phyloP scores from a whole-genome alignment of 2,329 filamentous ascomycete species.

The Penicillium sp. region DNA sequence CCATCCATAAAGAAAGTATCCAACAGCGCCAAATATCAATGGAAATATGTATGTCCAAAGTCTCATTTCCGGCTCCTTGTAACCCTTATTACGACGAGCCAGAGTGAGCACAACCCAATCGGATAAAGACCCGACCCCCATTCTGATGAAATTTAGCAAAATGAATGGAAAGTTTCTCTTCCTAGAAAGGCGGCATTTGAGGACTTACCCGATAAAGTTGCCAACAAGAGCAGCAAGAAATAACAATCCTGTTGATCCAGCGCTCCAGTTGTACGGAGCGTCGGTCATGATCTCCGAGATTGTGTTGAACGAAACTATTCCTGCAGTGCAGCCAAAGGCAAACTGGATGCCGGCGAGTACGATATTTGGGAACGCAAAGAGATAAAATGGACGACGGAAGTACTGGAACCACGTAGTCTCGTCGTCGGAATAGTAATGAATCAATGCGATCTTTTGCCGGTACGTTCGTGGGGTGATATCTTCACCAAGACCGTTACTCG shows the following conservation, averaged over 20 bases:
- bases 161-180: neutral
- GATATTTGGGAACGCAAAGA: constrained; percentile 41
- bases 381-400: constrained; percentile 40
- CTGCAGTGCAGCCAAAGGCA: constrained; percentile 42
- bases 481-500: constrained; percentile 18
- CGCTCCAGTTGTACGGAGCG: constrained; percentile 37
- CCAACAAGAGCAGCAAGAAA: constrained; percentile 36
- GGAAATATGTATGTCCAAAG: constrained; percentile 36
- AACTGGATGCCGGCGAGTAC: constrained; percentile 42
- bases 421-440: constrained; percentile 32
- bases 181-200: no score
- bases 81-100: constrained; percentile 33
- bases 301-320: constrained; percentile 42
- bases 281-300: constrained; percentile 38
- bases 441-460: constrained; percentile 22
- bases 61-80: constrained; percentile 41
- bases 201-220: constrained; percentile 31
- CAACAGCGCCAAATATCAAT: constrained; percentile 33
- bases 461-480: constrained; percentile 23
- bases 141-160: constrained; percentile 34
- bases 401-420: constrained; percentile 41
- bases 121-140: constrained; percentile 36
- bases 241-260: constrained; percentile 31
- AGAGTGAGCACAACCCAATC: constrained; percentile 35
- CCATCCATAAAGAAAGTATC: constrained; percentile 43